Conservation (phyloP, 1,284 basidiomycete species). For the Austropuccinia psidii region DNA sequence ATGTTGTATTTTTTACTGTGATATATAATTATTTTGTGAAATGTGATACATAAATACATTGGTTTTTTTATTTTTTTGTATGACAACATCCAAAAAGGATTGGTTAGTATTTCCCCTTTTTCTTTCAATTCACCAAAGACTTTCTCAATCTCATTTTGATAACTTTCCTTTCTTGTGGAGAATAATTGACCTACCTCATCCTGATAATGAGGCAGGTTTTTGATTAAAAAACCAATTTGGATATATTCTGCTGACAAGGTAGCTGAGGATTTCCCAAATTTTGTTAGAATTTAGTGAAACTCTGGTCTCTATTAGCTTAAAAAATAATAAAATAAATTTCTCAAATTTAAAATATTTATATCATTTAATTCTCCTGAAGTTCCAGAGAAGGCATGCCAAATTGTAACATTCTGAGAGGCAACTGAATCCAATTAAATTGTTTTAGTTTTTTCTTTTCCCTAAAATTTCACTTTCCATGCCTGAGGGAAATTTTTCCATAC, state of each 20-base stretch:
- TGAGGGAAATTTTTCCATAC: constrained; percentile 2
- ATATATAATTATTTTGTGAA: too few species aligned
- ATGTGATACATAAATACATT: too few species aligned
- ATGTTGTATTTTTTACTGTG: too few species aligned
- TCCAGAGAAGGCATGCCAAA: constrained; percentile 25
- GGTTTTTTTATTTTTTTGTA: too few species aligned
- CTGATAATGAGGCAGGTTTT: too few species aligned
- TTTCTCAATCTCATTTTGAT: too few species aligned
- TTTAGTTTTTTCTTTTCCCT: not conserved
- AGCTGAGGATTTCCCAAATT: not conserved
- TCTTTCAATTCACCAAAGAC: too few species aligned
- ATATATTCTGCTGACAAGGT: constrained; percentile 6
- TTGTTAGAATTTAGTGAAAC: not conserved
- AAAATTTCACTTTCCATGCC: not conserved
- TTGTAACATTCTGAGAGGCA: not conserved
- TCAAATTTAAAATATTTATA: not conserved
- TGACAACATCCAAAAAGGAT: too few species aligned
- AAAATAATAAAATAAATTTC: not conserved
- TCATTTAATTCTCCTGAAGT: constrained; percentile 22
- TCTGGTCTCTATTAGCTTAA: not conserved
- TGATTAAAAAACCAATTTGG: constrained; percentile 4
- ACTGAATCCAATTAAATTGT: not conserved
- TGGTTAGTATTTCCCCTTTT: too few species aligned
- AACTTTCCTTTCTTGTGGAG: too few species aligned
- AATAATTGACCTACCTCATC: too few species aligned